Conservation (phyloP, 2,329 filamentous ascomycete species). For the Venturia carpophila region DNA sequence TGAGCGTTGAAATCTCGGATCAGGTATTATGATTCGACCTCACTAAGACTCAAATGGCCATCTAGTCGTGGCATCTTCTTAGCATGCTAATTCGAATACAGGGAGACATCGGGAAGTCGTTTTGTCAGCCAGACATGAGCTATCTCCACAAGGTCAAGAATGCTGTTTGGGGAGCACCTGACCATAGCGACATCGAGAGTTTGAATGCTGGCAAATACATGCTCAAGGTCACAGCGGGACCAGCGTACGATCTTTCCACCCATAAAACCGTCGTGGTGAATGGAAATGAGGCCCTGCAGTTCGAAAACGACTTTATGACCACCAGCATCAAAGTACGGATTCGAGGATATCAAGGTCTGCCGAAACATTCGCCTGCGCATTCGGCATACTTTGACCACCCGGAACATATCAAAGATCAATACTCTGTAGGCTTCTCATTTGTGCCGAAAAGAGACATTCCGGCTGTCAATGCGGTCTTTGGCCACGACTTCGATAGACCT, state of each 20-base stretch:
- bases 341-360: constrained; percentile 46
- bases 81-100: no score
- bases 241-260: constrained; percentile 61
- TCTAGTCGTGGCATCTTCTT: no score
- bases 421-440: constrained; percentile 75
- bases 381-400: constrained; percentile 7
- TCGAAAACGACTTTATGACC: constrained; percentile 57
- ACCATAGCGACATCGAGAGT: constrained; percentile 4
- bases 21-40: no score
- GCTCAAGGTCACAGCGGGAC: constrained; percentile 73
- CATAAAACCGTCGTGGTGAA: constrained; percentile 65
- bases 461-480: constrained; percentile 72
- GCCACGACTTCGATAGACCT: constrained; percentile 89
- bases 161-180: background rate
- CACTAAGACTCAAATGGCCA: no score
- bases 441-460: constrained; percentile 58
- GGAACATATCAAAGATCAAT: constrained; percentile 57
- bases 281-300: constrained; percentile 50
- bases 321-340: constrained; percentile 71
- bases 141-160: background rate
- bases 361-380: background rate
- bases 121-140: background rate
- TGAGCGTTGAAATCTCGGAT: no score
- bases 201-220: constrained; percentile 49
- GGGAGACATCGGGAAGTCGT: no score